Evolutionary conservation across 2,329 filamentous ascomycete genomes (phyloP).

Genomic region (Arthroderma sp.): DNA sequence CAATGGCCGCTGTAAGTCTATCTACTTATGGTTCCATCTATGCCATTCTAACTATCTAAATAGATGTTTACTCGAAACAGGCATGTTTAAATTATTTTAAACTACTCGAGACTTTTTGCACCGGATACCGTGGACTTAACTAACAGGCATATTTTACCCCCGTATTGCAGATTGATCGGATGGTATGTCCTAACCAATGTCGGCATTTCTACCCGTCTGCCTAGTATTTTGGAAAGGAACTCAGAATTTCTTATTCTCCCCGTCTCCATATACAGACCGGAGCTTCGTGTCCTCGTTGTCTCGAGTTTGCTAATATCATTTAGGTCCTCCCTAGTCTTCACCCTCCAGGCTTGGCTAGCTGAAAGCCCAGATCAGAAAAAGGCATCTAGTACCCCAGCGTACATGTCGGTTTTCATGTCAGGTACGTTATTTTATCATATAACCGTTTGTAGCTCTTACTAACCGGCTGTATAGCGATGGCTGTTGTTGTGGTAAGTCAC

Average conservation of each 20-base stretch:
- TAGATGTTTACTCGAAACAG: constrained; percentile 84
- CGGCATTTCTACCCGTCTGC: background rate
- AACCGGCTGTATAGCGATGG: constrained; percentile 41
- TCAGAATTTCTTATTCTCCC: background rate
- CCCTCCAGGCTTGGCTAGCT: constrained; percentile 38
- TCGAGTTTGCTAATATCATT: background rate
- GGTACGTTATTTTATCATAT: constrained; percentile 40
- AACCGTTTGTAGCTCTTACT: background rate
- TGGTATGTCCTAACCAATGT: constrained; percentile 36
- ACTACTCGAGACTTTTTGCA: background rate
- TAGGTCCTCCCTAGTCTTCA: constrained; percentile 38
- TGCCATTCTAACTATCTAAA: background rate
- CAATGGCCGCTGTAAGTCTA: constrained; percentile 68
- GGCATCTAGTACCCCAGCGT: constrained; percentile 55
- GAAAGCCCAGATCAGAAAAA: constrained; percentile 43
- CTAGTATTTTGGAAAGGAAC: background rate
- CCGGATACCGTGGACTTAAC: background rate
- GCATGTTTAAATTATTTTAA: constrained; percentile 36
- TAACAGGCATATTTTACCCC: background rate
- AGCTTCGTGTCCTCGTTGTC: background rate
- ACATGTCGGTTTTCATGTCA: constrained; percentile 68
- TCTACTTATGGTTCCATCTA: background rate
- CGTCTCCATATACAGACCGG: background rate
- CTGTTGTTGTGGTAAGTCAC: constrained; percentile 41
- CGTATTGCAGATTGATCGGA: constrained; percentile 45